Base-by-base conservation (phyloP, 1,284 basidiomycete species). In the Trichosporon inkin region DNA sequence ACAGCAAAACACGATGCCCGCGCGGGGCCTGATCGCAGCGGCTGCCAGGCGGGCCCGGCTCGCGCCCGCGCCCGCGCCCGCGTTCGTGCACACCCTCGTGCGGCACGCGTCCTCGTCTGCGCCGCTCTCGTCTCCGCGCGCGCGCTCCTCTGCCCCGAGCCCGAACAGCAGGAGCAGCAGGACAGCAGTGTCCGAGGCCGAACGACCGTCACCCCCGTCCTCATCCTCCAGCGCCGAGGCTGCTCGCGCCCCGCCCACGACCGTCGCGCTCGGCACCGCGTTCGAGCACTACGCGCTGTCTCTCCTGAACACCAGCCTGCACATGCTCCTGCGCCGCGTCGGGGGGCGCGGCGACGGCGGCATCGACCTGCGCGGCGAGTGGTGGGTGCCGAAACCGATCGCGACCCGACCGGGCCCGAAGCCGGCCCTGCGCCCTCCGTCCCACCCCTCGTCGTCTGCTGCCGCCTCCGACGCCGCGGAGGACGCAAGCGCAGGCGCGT, bases 331-430 rank as follows among this genome's bases (percentile, higher is more conserved):
- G 6, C 62, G 72, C 14, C 69, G 73, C 11, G 86, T 92, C 16
- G 92, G 92, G 1, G 91, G 92, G 16, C 85, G 82, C 62, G 83
- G 85, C 14, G 92, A 95, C 74, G 88, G 90, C 8, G 92, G 92
- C 0, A 80, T 95, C 49, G 92, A 96, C 76, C 80, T 95, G n/a
- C 77, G 87, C 49, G 92, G 92, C 2, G 94, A 90, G 89, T 95
- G 92, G 92, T 89, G 86, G 85, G 79, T 93, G 2, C 89, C 90
- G 13, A 49, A 49, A n/a, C 37, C 28, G 17, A 16, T n/a, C 19
- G 47, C 55, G 52, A 57, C 19, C 28, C 28, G 28, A 24, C 44
- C 44, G 3, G 20, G 22, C 13, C 44, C 32, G 19, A 7, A 19
- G 10, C 40, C 20, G 19, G 40, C 40, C 40, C 10, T 35, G 14